Conservation (phyloP, 176 grass and related monocot genomes). For the Neostapfia colusana region DNA sequence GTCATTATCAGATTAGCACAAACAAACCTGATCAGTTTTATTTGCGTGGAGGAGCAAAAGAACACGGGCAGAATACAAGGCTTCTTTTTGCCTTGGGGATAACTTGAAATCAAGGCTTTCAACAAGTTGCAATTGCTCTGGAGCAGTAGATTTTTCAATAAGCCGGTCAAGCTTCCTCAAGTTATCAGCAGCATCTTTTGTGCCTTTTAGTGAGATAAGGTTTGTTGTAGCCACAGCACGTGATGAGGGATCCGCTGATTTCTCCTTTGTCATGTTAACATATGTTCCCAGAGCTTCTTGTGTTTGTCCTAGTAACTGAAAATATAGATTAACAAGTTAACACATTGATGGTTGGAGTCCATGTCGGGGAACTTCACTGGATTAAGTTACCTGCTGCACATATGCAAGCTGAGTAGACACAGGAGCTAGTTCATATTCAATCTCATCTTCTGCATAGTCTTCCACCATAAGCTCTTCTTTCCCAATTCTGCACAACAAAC, state of each 20-base stretch:
- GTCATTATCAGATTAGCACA: neutral
- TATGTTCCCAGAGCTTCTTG: conserved; percentile 85
- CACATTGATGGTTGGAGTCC: conserved; percentile 10
- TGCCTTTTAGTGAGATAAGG: conserved; percentile 75
- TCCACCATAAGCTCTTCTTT: conserved; percentile 84
- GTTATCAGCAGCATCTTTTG: conserved; percentile 76
- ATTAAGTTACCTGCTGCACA: conserved; percentile 69
- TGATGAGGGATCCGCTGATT: conserved; percentile 59
- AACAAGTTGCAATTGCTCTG: conserved; percentile 64
- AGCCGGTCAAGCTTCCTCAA: conserved; percentile 72
- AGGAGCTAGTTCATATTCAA: conserved; percentile 81
- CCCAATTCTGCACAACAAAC: conserved; percentile 59
- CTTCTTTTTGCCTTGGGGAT: conserved; percentile 71
- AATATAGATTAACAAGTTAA: conserved; percentile 27
- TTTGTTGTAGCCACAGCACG: conserved; percentile 83
- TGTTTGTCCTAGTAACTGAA: conserved; percentile 75
- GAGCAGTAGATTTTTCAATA: conserved; percentile 60
- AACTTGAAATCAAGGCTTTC: conserved; percentile 76
- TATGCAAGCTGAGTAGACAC: conserved; percentile 82
- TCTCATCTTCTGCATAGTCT: conserved; percentile 65
- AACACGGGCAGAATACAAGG: conserved; percentile 65
- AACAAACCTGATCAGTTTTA: conserved; percentile 76
- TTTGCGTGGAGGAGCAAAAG: conserved; percentile 87
- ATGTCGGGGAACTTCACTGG: neutral
- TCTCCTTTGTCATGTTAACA: conserved; percentile 52